phyloP scores from a whole-genome alignment of 1,139 yeast species.

The Zygoascus hellenicus region DNA sequence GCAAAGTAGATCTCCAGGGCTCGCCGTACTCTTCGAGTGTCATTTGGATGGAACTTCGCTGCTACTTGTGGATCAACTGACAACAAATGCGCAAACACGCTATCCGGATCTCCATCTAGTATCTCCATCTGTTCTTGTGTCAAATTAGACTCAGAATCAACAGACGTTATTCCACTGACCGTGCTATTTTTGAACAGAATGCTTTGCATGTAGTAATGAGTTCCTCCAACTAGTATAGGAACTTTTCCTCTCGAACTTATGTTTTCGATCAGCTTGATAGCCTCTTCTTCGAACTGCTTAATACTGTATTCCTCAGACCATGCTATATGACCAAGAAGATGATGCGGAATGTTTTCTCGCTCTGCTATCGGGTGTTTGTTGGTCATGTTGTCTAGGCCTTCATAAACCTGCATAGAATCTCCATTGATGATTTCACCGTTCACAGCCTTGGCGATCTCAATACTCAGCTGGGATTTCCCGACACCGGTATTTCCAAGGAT shows the following conservation, averaged over 20 bases:
- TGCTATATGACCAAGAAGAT: slow-evolving; percentile 73
- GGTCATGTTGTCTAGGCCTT: slow-evolving; percentile 67
- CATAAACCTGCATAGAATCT: slow-evolving; percentile 94
- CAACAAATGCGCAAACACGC: slow-evolving; percentile 44
- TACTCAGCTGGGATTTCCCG: slow-evolving; percentile 87
- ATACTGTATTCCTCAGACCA: slow-evolving; percentile 82
- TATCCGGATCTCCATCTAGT: slow-evolving; percentile 45
- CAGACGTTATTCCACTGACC: slow-evolving; percentile 19
- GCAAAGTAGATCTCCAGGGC: slow-evolving; percentile 73
- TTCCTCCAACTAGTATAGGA: slow-evolving; percentile 93
- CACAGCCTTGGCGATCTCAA: slow-evolving; percentile 69
- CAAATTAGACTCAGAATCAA: slow-evolving; percentile 16
- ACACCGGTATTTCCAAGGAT: slow-evolving; percentile 97
- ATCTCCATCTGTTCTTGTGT: slow-evolving; percentile 39
- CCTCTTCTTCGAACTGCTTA: slow-evolving; percentile 76
- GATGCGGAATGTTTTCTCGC: slow-evolving; percentile 70
- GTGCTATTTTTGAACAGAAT: slow-evolving; percentile 67
- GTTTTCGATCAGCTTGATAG: slow-evolving; percentile 48
- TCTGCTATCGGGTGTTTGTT: slow-evolving; percentile 86
- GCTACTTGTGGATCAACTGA: slow-evolving; percentile 67
- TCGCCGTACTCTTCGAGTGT: slow-evolving; percentile 66
- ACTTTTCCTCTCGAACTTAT: slow-evolving; percentile 65
- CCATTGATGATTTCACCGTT: slow-evolving; percentile 93
- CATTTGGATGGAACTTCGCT: slow-evolving; percentile 86
- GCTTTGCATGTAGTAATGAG: slow-evolving; percentile 85